phyloP scores from a whole-genome alignment of 2,329 filamentous ascomycete genomes.

The Fusarium illudens region DNA sequence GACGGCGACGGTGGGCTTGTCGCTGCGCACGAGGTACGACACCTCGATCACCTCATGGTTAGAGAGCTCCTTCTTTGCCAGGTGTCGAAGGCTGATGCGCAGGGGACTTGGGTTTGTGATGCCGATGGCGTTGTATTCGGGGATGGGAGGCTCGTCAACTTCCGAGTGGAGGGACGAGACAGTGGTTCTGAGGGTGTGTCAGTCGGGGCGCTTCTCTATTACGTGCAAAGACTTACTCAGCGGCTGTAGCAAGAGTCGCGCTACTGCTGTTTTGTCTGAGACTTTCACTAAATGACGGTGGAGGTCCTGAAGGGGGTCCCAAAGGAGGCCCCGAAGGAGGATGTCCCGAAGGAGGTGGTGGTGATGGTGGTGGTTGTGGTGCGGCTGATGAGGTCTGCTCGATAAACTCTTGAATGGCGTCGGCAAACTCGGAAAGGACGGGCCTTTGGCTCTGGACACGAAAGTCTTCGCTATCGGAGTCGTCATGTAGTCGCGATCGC shows the following conservation, averaged over 20 bases:
- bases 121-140: constrained; percentile 40
- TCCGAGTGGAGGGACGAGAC: constrained; percentile 40
- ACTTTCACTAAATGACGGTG: background rate
- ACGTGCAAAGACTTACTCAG: constrained; percentile 14
- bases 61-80: constrained; percentile 40
- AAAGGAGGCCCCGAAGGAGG: background rate
- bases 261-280: constrained; percentile 14
- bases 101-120: constrained; percentile 39
- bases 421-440: constrained; percentile 32
- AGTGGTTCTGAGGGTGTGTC: constrained; percentile 24
- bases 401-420: constrained; percentile 38
- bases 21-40: constrained; percentile 31
- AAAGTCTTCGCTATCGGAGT: constrained; percentile 32
- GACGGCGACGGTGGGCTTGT: constrained; percentile 31
- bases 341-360: constrained; percentile 1
- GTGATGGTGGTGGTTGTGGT: background rate
- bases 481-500: constrained; percentile 25
- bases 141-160: constrained; percentile 28
- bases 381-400: constrained; percentile 30
- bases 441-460: constrained; percentile 31
- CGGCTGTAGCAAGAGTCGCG: constrained; percentile 4
- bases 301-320: background rate
- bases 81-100: constrained; percentile 36
- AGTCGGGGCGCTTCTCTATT: background rate
- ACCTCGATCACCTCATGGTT: constrained; percentile 39